Conservation (phyloP, 2,329 filamentous ascomycete species). For the Cordyceps militaris region DNA sequence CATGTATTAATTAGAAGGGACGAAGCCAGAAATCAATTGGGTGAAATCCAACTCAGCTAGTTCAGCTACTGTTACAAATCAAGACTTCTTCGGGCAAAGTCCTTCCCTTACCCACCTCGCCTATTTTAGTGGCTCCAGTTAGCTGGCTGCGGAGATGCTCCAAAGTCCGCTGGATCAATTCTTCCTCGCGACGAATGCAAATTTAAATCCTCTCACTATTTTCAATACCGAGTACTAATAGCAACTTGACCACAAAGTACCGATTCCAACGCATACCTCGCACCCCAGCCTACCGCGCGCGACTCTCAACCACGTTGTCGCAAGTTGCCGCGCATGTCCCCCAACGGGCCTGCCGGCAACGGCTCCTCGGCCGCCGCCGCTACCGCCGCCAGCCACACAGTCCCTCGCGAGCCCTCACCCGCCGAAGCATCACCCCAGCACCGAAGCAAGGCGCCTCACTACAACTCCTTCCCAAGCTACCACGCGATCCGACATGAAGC, state of each 20-base stretch:
- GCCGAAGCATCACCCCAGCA: neutral
- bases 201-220: too few relatives aligned
- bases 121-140: neutral
- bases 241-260: neutral
- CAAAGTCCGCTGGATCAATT: neutral
- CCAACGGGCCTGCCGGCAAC: neutral
- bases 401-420: too few relatives aligned
- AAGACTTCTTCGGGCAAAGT: neutral
- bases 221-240: too few relatives aligned
- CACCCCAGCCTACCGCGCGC: neutral
- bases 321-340: neutral
- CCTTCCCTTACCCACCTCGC: neutral
- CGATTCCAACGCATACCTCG: neutral
- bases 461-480: conserved; percentile 16
- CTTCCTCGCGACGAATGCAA: neutral
- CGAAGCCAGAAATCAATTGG: too few relatives aligned
- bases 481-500: conserved; percentile 7
- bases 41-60: too few relatives aligned
- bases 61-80: neutral
- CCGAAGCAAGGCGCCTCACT: conserved; percentile 13
- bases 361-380: neutral
- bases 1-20: neutral
- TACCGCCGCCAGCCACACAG: neutral
- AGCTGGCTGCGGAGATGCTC: conserved; percentile 1
- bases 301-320: too few relatives aligned